Evolutionary conservation across 345 rosid species (phyloP), one percentile per base, ranked within the genome.

Genomic region (Citrus reticulata): DNA sequence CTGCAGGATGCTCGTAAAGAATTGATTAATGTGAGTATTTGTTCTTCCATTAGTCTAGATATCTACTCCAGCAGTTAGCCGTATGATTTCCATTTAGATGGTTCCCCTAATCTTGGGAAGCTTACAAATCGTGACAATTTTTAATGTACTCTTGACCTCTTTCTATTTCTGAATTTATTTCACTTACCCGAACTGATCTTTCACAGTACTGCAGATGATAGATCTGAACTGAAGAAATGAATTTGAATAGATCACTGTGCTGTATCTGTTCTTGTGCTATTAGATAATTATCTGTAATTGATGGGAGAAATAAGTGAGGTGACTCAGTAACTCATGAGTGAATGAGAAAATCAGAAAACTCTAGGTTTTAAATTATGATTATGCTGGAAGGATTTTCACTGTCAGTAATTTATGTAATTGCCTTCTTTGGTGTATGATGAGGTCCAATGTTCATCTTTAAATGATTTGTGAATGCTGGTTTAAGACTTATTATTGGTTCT

Each of bases 1-100:
- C 91, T 96, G 81, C 97, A 93, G 84, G 99, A 93, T 22, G 98
- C 95, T 78, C 93, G 98, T 62, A 94, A 87, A 78, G 98, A 91
- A 84, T 72, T 96, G 81, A 86, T 96, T 81, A 89, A 80, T 75
- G 98, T 93, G 77, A 78, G 98, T 87, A 58, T 3, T 46, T 68
- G 79, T 39, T 65, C 25, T 70, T 68, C 73, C 24, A 3, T 9
- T 32, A 60, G 66, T 74, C 4, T 25, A 34, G 24, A 65, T 24
- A 49, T 78, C 30, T 30, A 68, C 51, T 24, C 6, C 54, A 61
- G 58, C 75, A 58, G 61, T 34, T 22, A 32, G 65, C 35, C 22
- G 9, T 63, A 63, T 17, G 49, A 27, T 30, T 42, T 61, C 55
- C 8, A 42, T 55, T 54, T 54, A 69, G 68, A 71, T 68, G 63